Percentiles rank a stretch among this genome's conserved stretches.
Evolutionary conservation across 257 asterid species (phyloP).

Genomic region (Nicotiana attenuata): DNA sequence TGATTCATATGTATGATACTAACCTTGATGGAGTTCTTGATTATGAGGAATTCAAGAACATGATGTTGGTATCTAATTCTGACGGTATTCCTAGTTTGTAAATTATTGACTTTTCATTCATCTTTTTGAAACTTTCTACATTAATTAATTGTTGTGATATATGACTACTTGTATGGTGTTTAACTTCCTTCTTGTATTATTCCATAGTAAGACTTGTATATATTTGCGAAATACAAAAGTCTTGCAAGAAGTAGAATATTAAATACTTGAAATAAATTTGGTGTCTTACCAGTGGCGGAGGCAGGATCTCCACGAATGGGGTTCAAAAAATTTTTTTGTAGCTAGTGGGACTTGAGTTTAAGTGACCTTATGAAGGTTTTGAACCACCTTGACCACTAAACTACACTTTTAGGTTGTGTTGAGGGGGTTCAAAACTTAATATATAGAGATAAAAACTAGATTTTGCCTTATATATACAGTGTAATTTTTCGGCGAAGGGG

Average conservation of each 20-base stretch:
- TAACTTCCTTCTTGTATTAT: background rate
- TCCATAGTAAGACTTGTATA: background rate
- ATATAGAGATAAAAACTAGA: too few relatives aligned
- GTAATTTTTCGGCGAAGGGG: too few relatives aligned
- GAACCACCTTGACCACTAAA: too few relatives aligned
- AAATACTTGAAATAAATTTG: background rate
- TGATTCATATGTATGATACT: conserved; percentile 40
- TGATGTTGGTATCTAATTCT: conserved; percentile 33
- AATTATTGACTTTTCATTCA: background rate
- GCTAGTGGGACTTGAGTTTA: too few relatives aligned
- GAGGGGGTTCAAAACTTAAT: too few relatives aligned
- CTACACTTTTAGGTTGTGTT: too few relatives aligned
- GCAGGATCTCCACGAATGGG: too few relatives aligned
- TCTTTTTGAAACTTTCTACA: conserved; percentile 1
- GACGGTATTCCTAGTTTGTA: background rate
- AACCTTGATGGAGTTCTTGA: conserved; percentile 61
- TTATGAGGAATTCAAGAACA: conserved; percentile 56
- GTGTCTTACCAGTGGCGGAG: too few relatives aligned
- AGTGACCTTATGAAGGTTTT: too few relatives aligned
- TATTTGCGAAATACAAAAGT: too few relatives aligned
- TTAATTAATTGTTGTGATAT: background rate
- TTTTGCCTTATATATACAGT: too few relatives aligned
- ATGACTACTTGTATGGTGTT: background rate
- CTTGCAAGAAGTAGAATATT: background rate
- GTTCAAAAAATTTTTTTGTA: too few relatives aligned